Evolutionary conservation across 2,329 filamentous ascomycete species (phyloP).

Genomic region (Beauveria asiatica): DNA sequence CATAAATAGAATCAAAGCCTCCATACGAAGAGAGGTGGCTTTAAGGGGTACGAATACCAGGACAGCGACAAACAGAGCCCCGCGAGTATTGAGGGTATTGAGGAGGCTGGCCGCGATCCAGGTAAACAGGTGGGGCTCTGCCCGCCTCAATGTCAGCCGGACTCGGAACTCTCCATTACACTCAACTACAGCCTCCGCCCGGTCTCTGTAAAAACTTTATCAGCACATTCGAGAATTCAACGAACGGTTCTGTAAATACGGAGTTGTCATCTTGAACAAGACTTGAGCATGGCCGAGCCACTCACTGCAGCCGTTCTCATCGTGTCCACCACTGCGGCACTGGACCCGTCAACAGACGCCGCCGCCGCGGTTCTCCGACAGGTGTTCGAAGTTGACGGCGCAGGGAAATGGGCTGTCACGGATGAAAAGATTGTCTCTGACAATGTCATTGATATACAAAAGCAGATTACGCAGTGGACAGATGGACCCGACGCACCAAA

Average conservation of each 20-base stretch:
- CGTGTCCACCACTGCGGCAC: constrained; percentile 81
- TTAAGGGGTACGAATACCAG: too few relatives aligned
- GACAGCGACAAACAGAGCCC: too few relatives aligned
- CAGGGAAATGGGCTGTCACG: constrained; percentile 61
- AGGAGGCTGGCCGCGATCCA: neutral
- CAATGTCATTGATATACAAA: constrained; percentile 64
- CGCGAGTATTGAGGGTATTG: too few relatives aligned
- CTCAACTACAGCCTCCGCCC: neutral
- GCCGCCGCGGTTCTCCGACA: constrained; percentile 58
- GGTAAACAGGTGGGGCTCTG: neutral
- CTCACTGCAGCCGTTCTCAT: constrained; percentile 74
- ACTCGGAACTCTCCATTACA: neutral
- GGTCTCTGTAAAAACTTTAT: neutral
- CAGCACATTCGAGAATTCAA: neutral
- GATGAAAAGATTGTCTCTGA: constrained; percentile 73
- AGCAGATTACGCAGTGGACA: constrained; percentile 61
- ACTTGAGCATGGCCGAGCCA: constrained; percentile 18
- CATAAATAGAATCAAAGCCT: too few relatives aligned
- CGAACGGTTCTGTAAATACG: neutral
- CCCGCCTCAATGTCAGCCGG: neutral
- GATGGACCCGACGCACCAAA: constrained; percentile 59
- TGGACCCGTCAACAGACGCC: constrained; percentile 70
- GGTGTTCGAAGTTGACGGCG: constrained; percentile 59
- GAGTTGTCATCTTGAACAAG: neutral
- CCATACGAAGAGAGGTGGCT: too few relatives aligned